Evolutionary conservation across 768 basidiomycete species (phyloP), one percentile per base, ranked within the genome.

Genomic region (Boletus reticuloceps): DNA sequence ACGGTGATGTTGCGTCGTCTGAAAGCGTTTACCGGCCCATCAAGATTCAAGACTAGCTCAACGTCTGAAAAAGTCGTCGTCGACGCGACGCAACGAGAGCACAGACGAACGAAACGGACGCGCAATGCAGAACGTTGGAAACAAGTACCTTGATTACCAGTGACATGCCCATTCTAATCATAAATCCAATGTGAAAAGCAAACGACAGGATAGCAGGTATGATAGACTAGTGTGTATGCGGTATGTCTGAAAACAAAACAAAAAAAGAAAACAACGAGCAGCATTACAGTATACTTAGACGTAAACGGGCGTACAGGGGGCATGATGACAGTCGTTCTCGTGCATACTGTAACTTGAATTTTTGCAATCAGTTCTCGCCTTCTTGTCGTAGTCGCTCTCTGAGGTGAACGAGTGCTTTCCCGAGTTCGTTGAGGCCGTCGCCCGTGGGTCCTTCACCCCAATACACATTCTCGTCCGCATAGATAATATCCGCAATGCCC

Each of bases 381-480:
- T 77, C 76, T 22, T 40, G 54, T 39, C 63, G 64, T 48, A 87
- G 57, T 54, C 73, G 72, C 3, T 79, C 78, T 53, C 88, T 75
- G 43, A 90, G 79, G 11, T 74, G 75, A 62, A 75, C 72, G 58
- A 91, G 75, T 4, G 81, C 75, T 50, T 76, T 78, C 0, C 89
- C 89, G 14, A 91, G 80, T 59, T 85, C 71, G 64, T 91, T 91
- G 37, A 66, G 62, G 10, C 85, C 88, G 12, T 71, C 64, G 1
- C 79, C 81, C 7, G 58, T 54, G 6, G 71, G 61, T 1, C 85
- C 87, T 13, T 79, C 77, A 5, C 89, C 88, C 88, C 88, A 90
- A 63, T 81, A 86, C n/a, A 65, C 37, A 65, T 91, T 87, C 0
- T 71, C 66, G 60, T 86, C 84, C 10, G 72, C 67, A 61, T 85